Evolutionary conservation across 345 rosid species (phyloP).

Genomic region (Garcia nutans): DNA sequence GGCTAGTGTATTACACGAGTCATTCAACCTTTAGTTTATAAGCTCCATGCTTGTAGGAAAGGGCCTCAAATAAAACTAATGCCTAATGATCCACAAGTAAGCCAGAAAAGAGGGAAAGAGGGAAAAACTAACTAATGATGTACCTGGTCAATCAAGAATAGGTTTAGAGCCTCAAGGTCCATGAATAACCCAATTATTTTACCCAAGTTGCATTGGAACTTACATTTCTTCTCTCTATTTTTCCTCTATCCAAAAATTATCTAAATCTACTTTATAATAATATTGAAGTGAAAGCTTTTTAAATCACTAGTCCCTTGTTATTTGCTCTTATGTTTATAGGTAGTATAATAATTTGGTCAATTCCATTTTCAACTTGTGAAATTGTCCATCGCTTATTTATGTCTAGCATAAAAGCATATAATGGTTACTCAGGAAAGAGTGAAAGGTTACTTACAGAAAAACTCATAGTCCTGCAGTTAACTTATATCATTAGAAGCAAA

Average conservation of each 20-base stretch:
- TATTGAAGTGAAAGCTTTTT: not conserved
- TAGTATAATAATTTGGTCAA: not conserved
- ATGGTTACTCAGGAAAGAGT: not conserved
- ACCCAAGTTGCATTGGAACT: not conserved
- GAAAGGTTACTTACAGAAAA: not conserved
- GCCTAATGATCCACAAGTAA: too few relatives aligned
- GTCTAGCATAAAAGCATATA: not conserved
- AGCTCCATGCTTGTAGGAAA: too few relatives aligned
- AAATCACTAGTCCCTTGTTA: not conserved
- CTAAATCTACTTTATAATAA: not conserved
- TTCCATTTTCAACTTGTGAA: not conserved
- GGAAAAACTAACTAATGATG: not conserved
- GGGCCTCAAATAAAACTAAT: too few relatives aligned
- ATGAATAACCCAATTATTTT: not conserved
- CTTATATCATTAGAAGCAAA: not conserved
- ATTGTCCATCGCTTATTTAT: not conserved
- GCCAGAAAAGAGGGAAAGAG: too few relatives aligned
- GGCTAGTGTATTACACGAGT: too few relatives aligned
- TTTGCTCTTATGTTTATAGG: not conserved
- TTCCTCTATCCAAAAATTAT: not conserved
- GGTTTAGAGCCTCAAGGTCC: not conserved
- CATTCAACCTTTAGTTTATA: too few relatives aligned
- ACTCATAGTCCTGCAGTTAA: not conserved
- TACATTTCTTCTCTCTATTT: not conserved
- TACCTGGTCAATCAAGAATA: not conserved